These are phyloP conservation scores for Juncus inflexus DNA, from an alignment of 176 grass and related monocot species.

Conservation along the genomic window DNA sequence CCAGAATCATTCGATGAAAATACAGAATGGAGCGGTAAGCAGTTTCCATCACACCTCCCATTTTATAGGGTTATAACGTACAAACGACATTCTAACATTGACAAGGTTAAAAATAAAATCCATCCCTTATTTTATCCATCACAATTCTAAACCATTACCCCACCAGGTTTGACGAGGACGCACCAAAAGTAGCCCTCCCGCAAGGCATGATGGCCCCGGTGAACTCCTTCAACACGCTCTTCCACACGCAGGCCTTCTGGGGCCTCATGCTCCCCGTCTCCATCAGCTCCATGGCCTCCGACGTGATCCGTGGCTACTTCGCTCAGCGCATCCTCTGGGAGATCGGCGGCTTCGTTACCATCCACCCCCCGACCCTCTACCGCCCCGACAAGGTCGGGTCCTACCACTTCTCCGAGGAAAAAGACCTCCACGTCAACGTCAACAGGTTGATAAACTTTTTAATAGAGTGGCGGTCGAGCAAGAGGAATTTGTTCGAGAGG, in stretches of 20 bases:
- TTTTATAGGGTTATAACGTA: too few species aligned
- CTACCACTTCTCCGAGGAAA: slow-evolving; percentile 86
- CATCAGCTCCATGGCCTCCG: slow-evolving; percentile 88
- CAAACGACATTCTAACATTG: too few species aligned
- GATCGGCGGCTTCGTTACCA: slow-evolving; percentile 78
- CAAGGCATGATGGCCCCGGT: slow-evolving; percentile 92
- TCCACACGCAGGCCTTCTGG: slow-evolving; percentile 90
- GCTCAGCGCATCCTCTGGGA: slow-evolving; percentile 92
- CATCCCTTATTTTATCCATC: too few species aligned
- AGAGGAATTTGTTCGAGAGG: slow-evolving; percentile 69
- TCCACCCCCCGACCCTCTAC: slow-evolving; percentile 90
- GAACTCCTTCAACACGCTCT: slow-evolving; percentile 96
- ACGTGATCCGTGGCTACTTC: slow-evolving; percentile 97
- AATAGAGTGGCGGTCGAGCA: slow-evolving; percentile 76
- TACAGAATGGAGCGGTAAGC: too few species aligned
- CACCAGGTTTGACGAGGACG: slow-evolving; percentile 76
- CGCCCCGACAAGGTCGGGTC: slow-evolving; percentile 62
- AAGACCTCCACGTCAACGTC: slow-evolving; percentile 95
- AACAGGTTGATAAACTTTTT: slow-evolving; percentile 86
- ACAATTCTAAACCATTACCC: slow-evolving; percentile 22
- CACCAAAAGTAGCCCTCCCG: slow-evolving; percentile 77
- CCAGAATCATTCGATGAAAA: too few species aligned
- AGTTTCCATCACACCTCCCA: too few species aligned
- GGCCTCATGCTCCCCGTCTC: slow-evolving; percentile 88
- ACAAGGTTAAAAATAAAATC: too few species aligned